Conservation (phyloP, 306 rosid genomes). For the Abrus precatorius region DNA sequence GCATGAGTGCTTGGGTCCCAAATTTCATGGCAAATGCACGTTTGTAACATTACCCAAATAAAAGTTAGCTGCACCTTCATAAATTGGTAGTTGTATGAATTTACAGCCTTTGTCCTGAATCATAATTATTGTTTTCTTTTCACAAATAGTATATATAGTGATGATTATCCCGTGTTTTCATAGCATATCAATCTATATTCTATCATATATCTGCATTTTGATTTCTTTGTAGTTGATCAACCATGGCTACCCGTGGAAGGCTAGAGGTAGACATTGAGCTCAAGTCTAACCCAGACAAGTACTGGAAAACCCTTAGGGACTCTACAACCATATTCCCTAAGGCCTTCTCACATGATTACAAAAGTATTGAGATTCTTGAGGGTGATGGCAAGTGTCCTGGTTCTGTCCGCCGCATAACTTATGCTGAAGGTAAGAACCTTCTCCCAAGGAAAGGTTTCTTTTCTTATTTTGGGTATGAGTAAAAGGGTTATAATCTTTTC, state of each 20-base stretch:
- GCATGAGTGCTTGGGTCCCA: neutral
- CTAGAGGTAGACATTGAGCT: constrained; percentile 57
- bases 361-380: constrained; percentile 75
- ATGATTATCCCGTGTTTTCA: neutral
- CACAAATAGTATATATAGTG: neutral
- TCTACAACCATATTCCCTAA: constrained; percentile 49
- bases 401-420: constrained; percentile 69
- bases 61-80: constrained; percentile 16
- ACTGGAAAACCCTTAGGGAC: constrained; percentile 46
- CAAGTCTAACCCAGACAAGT: constrained; percentile 49
- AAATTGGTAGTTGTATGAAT: constrained; percentile 51
- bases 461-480: too few relatives aligned
- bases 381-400: constrained; percentile 86
- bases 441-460: neutral
- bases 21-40: neutral
- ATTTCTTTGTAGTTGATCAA: neutral
- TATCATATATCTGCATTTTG: neutral
- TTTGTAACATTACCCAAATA: neutral
- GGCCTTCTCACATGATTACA: constrained; percentile 76
- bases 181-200: constrained; percentile 25
- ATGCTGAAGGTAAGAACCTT: constrained; percentile 65
- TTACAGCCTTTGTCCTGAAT: constrained; percentile 47
- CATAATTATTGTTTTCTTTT: neutral
- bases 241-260: constrained; percentile 55
- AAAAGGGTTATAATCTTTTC: too few relatives aligned